Evolutionary conservation across 225 moss, liverwort and hornwort species (phyloP).

Genomic region (Neckera pumila): DNA sequence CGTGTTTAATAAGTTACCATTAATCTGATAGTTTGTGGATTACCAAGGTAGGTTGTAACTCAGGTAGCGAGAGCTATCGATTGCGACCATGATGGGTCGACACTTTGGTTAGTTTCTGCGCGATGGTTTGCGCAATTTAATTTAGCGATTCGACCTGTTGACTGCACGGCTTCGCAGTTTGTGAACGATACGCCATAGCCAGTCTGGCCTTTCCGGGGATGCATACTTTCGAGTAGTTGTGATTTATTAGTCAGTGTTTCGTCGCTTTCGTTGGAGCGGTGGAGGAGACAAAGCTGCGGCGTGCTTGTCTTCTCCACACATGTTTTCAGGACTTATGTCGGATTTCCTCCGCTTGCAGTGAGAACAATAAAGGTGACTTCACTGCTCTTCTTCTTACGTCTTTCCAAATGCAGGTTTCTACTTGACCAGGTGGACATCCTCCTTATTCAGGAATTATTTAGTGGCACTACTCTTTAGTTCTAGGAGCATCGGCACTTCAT

Average conservation of each 20-base stretch:
- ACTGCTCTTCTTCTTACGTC: neutral
- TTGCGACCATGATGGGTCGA: neutral
- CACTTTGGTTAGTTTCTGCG: neutral
- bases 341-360: neutral
- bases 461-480: neutral
- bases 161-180: neutral
- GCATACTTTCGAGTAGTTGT: neutral
- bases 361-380: conserved; percentile 1
- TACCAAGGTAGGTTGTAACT: neutral
- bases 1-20: neutral
- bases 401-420: neutral
- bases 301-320: conserved; percentile 22
- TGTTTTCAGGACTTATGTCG: neutral
- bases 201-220: neutral
- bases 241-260: neutral
- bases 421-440: neutral
- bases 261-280: neutral
- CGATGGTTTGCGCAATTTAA: neutral
- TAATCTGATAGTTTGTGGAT: neutral
- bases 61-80: neutral
- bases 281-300: conserved; percentile 13
- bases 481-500: neutral
- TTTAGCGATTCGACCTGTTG: neutral
- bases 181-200: neutral
- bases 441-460: neutral